These are phyloP conservation scores for Naganishia albida DNA, from an alignment of 1,284 basidiomycete species.

Conservation along the genomic window DNA sequence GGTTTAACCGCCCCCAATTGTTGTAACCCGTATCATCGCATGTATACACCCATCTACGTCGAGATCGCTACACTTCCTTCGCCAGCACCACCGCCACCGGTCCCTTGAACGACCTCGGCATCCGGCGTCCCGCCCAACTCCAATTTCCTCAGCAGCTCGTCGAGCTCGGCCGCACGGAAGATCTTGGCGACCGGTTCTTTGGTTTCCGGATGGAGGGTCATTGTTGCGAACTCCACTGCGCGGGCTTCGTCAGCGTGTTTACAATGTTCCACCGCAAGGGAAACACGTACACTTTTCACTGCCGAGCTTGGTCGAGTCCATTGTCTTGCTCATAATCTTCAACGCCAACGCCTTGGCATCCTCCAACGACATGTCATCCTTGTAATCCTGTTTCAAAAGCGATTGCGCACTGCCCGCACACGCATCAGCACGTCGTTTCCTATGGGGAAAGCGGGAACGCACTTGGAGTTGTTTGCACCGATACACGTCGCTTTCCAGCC, in stretches of 20 bases:
- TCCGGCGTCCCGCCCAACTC: slow-evolving; percentile 84
- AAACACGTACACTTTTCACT: slow-evolving; percentile 81
- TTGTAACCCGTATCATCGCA: slow-evolving; percentile 29
- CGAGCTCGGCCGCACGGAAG: slow-evolving; percentile 87
- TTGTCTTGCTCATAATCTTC: slow-evolving; percentile 97
- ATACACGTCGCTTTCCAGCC: slow-evolving; percentile 99
- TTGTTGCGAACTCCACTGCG: slow-evolving; percentile 90
- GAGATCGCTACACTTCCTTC: slow-evolving; percentile 49
- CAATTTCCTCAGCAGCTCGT: slow-evolving; percentile 77
- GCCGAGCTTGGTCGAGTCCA: slow-evolving; percentile 95
- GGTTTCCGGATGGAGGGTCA: slow-evolving; percentile 76
- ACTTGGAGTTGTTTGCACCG: slow-evolving; percentile 87
- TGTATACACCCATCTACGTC: slow-evolving; percentile 41
- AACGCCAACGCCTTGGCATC: slow-evolving; percentile 90
- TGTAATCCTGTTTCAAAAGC: slow-evolving; percentile 97
- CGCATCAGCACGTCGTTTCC: not conserved
- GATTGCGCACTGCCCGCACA: slow-evolving; percentile 74
- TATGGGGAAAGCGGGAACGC: not conserved
- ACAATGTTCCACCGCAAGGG: not conserved
- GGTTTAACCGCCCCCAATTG: slow-evolving; percentile 1
- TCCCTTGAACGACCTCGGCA: slow-evolving; percentile 56
- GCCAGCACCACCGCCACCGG: slow-evolving; percentile 52
- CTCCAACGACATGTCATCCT: slow-evolving; percentile 86
- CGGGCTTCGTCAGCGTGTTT: slow-evolving; percentile 5
- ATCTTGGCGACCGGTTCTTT: slow-evolving; percentile 88